Evolutionary conservation across 2,329 filamentous ascomycete species (phyloP), one percentile per base, ranked within the genome.

Genomic region (Ambrosiella beaveri): DNA sequence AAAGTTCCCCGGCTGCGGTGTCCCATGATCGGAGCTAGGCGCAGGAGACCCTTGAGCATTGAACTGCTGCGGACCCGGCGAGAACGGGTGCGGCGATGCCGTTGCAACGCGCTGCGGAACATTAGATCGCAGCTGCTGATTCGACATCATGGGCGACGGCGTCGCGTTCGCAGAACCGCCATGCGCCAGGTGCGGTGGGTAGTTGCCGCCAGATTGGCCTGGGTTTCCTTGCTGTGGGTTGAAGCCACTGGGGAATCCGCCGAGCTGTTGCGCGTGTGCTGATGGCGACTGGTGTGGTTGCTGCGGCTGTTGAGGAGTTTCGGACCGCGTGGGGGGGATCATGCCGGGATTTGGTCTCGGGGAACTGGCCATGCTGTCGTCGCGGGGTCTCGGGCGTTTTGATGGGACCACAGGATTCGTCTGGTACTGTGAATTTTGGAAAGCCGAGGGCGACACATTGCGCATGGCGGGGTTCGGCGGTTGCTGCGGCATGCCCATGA

Each of bases 31-130:
- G 27, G 86, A 85, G 19, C 52, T 44, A 4, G 85, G 81, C 13
- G 85, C 80, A 9, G 88, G 86, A 2, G 88, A 93, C 61, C 84
- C 78, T 66, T 90, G 86, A 13, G 78, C 71, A 41, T 75, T 78
- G 65, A 88, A 86, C 66, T 86, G 85, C 64, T 85, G 84, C 38
- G 79, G 77, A 59, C 83, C 82, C 13, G 86, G 86, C 1, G 86
- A 90, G 68, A 94, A 95, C 0, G 88, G 88, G 69, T 93, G 91
- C 2, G 93, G 91, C 38, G 93, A 97, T 49, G 88, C 85, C 51
- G 91, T 96, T 63, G 89, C 85, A 69, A 97, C 88, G 66, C 89
- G 77, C 67, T 89, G 86, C 44, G 84, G 83, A 12, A 85, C 82
- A 65, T 86, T 80, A 39, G 82, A 78, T 62, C 82, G 80, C 68